Evolutionary conservation across 2,329 filamentous ascomycete genomes (phyloP), one percentile per base, ranked within the genome.

Genomic region (Mycosphaerella arachidis): DNA sequence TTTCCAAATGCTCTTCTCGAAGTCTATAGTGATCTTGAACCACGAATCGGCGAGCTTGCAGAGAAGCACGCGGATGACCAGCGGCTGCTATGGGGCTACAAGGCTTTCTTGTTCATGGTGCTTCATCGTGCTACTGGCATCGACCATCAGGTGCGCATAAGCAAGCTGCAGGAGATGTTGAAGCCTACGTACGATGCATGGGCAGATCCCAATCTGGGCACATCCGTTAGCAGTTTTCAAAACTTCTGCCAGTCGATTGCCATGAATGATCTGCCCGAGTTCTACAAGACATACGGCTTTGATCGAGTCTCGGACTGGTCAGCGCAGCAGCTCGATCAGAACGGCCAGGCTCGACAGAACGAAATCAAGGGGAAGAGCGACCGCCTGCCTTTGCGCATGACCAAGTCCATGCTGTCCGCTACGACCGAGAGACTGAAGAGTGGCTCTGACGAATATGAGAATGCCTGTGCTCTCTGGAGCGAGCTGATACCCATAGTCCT

Each of bases 51-150:
- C 61, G 89, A 93, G 72, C 86, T 96, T 79, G 83, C 89, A 71
- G 81, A 86, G 63, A 85, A 89, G 52, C 85, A 89, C 31, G 82
- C 84, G 56, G 77, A 89, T 31, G 93, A 97, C 69, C 88, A 93
- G 68, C 91, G 92, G 70, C 85, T 92, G 33, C 86, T 90, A 59
- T 87, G 94, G 70, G 91, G 92, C 1, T 92, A 95, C 69, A 90
- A 87, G 67, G 93, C 92, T 9, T 93, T 97, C 64, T 81, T 97
- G 0, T 95, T 99, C 73, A 94, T 96, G 60, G 94, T 99, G 63
- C 88, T 89, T 68, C 93, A 97, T 74, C 91, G 94, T 61, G 87
- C 91, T 37, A 87, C 82, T 24, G 86, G 86, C 48, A 82, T 97
- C 35, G 88, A 95, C 65, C 81, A 83, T 18, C 80, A 81, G n/a